Percentiles rank a stretch among this genome's conserved stretches.
phyloP scores from a whole-genome alignment of 257 asterid genomes.

The Solanum sejunctum region DNA sequence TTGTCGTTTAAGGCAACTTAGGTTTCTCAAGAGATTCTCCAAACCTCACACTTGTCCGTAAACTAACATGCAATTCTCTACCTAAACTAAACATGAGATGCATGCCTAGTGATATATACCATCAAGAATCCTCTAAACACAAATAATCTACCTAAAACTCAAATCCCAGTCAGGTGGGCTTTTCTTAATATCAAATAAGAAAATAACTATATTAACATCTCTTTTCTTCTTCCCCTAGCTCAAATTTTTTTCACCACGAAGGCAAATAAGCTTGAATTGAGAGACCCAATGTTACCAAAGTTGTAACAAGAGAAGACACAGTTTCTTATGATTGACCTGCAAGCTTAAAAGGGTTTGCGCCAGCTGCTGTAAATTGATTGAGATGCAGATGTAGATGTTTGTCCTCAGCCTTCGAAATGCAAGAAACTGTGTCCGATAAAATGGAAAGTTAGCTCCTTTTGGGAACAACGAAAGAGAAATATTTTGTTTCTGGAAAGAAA shows the following conservation, averaged over 20 bases:
- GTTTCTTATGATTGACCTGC: not conserved
- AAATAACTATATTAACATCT: not conserved
- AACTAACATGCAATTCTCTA: not conserved
- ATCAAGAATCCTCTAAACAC: not conserved
- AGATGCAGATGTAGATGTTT: not conserved
- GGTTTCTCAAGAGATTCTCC: not conserved
- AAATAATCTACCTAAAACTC: not conserved
- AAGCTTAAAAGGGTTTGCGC: not conserved
- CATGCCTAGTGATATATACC: not conserved
- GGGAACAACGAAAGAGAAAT: not conserved
- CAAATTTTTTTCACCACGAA: not conserved
- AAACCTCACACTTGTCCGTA: not conserved
- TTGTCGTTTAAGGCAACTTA: not conserved
- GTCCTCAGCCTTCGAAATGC: not conserved
- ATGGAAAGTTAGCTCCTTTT: not conserved
- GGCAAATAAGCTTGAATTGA: not conserved
- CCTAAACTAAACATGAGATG: not conserved
- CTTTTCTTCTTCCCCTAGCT: not conserved
- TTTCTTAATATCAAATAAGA: not conserved
- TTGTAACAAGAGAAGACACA: not conserved
- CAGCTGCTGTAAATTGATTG: not conserved
- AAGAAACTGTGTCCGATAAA: not conserved
- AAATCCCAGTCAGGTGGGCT: not conserved
- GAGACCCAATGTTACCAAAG: not conserved
- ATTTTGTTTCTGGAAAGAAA: not conserved